phyloP scores from a whole-genome alignment of 75 land plant genomes.

The Chamaecyparis obtusa region DNA sequence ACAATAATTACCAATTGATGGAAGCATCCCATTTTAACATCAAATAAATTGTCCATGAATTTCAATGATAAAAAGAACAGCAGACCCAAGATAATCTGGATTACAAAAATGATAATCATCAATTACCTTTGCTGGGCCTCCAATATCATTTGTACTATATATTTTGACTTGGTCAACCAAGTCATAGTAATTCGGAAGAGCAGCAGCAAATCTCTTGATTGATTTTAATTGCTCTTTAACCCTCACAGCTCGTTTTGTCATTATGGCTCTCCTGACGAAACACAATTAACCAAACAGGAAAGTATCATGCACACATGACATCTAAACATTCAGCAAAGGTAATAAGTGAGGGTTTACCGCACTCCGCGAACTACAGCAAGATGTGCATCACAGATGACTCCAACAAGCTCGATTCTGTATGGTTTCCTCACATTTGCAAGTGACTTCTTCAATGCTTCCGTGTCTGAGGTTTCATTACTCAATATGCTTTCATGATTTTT shows the following conservation, averaged over 20 bases:
- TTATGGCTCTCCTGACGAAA: constrained; percentile 66
- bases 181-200: constrained; percentile 49
- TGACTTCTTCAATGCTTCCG: not conserved
- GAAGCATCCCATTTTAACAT: not conserved
- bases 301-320: constrained; percentile 1
- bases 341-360: constrained; percentile 31
- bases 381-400: constrained; percentile 83
- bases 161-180: constrained; percentile 73
- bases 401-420: constrained; percentile 80
- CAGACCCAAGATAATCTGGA: not conserved
- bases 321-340: not conserved
- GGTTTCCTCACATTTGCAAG: constrained; percentile 32
- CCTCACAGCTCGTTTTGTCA: constrained; percentile 77
- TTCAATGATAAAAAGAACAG: not conserved
- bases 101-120: not conserved
- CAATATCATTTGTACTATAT: constrained; percentile 61
- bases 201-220: constrained; percentile 74
- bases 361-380: constrained; percentile 86
- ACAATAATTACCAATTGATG: not conserved
- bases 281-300: not conserved
- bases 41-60: not conserved
- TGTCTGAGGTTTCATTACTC: no score
- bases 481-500: not conserved
- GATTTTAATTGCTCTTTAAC: constrained; percentile 78
- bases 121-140: constrained; percentile 51